Percentiles rank a stretch among this genome's conserved stretches.
Evolutionary conservation across 148 eudicot species (phyloP).

Genomic region (Rheum nobile): DNA sequence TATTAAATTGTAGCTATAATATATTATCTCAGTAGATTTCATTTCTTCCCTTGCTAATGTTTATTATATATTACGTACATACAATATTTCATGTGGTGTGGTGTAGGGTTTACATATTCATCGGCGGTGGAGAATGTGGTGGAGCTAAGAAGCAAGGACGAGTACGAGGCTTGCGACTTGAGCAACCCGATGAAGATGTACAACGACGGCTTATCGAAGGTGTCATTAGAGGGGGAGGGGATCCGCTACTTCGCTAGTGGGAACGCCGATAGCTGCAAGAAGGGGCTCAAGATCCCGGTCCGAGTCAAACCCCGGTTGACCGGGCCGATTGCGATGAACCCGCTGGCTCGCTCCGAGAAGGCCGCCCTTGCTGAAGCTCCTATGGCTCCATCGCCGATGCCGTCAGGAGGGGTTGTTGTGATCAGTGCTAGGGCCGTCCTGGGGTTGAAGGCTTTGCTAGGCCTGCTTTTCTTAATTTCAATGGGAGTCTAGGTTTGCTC

Average conservation of each 20-base stretch:
- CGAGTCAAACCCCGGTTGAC: constrained; percentile 29
- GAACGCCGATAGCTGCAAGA: constrained; percentile 43
- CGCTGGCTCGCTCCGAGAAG: background rate
- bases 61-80: too few species aligned
- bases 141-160: constrained; percentile 48
- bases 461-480: background rate
- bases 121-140: constrained; percentile 49
- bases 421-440: background rate
- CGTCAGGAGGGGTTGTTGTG: background rate
- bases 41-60: too few species aligned
- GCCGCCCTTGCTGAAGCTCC: constrained; percentile 1
- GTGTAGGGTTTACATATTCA: constrained; percentile 57
- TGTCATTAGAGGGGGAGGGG: constrained; percentile 46
- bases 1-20: background rate
- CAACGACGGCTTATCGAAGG: constrained; percentile 38
- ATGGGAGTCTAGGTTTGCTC: background rate
- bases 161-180: constrained; percentile 51
- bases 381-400: background rate
- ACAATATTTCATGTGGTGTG: background rate
- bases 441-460: background rate
- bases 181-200: constrained; percentile 57
- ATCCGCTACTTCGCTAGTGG: constrained; percentile 66
- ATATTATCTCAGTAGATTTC: too few species aligned
- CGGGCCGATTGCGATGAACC: constrained; percentile 2
- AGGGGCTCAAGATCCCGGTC: constrained; percentile 62